Evolutionary conservation across 176 grass and related monocot species (phyloP).

Genomic region (Ensete ventricosum): DNA sequence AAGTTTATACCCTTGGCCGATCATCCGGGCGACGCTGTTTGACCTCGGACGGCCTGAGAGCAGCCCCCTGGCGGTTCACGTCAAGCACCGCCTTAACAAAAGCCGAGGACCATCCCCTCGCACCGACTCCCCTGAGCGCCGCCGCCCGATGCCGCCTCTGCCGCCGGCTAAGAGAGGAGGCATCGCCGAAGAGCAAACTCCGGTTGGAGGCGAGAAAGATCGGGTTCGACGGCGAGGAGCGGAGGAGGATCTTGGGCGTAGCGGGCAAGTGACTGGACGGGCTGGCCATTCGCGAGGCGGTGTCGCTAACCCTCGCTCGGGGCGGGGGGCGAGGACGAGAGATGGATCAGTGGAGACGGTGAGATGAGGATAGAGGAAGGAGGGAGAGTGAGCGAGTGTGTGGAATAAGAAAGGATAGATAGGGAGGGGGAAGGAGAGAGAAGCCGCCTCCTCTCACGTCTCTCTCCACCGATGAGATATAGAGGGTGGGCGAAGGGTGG

Average conservation of each 20-base stretch:
- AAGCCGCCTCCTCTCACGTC: slow-evolving; percentile 23
- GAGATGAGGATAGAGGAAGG: slow-evolving; percentile 25
- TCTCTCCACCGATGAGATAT: neutral
- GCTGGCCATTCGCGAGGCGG: neutral
- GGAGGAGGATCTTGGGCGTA: slow-evolving; percentile 1
- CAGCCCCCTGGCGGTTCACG: slow-evolving; percentile 5
- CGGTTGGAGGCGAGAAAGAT: slow-evolving; percentile 6
- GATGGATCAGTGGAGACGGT: slow-evolving; percentile 30
- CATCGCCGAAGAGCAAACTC: neutral
- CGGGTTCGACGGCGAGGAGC: neutral
- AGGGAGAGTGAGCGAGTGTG: slow-evolving; percentile 13
- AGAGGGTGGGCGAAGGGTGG: neutral
- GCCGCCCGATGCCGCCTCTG: slow-evolving; percentile 9
- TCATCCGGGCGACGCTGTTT: slow-evolving; percentile 1
- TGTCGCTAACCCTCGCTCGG: no score
- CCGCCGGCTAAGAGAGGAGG: neutral
- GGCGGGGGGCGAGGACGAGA: neutral
- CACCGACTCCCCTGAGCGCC: neutral
- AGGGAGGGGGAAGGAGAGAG: neutral
- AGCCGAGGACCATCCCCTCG: neutral
- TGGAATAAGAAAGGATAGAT: slow-evolving; percentile 10
- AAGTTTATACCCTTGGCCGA: slow-evolving; percentile 24
- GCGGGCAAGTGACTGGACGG: neutral
- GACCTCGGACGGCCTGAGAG: slow-evolving; percentile 1
- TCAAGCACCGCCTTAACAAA: slow-evolving; percentile 10